A percentile compares a stretch with the other conserved stretches of the same genome.
Evolutionary conservation across 257 asterid species (phyloP).

Genomic region (Forsythia suspensa): DNA sequence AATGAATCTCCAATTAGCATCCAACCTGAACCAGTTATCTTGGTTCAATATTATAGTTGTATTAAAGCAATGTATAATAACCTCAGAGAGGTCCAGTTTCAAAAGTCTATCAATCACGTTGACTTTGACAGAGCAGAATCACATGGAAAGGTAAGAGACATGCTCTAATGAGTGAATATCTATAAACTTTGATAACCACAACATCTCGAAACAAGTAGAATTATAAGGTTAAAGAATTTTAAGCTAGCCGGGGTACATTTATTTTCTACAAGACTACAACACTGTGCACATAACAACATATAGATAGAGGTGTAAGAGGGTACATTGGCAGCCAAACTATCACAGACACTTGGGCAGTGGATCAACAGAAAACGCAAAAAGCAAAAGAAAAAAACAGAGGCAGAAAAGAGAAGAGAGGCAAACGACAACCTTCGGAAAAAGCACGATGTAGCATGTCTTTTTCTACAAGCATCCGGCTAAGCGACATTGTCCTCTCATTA

Average conservation of each 20-base stretch:
- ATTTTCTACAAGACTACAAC: not conserved
- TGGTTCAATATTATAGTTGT: not conserved
- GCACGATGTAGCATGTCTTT: conserved; percentile 74
- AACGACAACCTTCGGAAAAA: conserved; percentile 66
- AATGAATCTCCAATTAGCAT: conserved; percentile 16
- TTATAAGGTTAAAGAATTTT: not conserved
- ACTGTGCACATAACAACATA: not conserved
- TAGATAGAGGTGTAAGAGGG: not conserved
- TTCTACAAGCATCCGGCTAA: conserved; percentile 79
- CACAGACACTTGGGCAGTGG: not conserved
- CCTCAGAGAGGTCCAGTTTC: not conserved
- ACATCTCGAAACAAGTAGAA: not conserved
- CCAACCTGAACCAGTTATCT: not conserved
- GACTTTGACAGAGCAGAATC: conserved; percentile 10
- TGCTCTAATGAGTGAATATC: not conserved
- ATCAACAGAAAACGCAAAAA: not conserved
- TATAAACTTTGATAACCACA: not conserved
- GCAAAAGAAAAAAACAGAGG: not conserved
- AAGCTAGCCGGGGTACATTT: not conserved
- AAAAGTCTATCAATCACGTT: conserved; percentile 1
- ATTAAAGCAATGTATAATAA: not conserved
- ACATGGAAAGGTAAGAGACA: not conserved
- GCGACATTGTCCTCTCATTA: conserved; percentile 60
- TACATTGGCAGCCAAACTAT: not conserved
- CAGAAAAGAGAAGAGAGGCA: conserved; percentile 6